A percentile compares a stretch with the other conserved stretches of the same genome.
These are phyloP conservation scores for Keithomyces neogunnii DNA, from an alignment of 2,329 filamentous ascomycete species.

Conservation along the genomic window DNA sequence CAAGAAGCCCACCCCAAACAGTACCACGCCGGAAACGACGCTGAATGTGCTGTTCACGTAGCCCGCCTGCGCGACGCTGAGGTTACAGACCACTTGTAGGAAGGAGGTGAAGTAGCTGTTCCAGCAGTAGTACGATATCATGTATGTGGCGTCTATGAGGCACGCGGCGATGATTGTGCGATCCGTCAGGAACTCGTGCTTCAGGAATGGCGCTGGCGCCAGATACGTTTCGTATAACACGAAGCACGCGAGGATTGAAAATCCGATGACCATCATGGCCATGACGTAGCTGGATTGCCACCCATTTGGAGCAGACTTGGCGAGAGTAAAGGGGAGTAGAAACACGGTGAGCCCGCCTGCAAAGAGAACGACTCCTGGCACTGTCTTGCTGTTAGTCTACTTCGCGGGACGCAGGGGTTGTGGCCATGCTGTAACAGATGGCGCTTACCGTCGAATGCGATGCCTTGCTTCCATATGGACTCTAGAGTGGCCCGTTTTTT, in stretches of 20 bases:
- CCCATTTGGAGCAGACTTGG: slow-evolving; percentile 34
- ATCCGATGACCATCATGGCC: slow-evolving; percentile 52
- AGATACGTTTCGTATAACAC: slow-evolving; percentile 50
- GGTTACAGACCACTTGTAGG: slow-evolving; percentile 32
- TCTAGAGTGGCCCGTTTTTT: too few species aligned
- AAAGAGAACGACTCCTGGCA: slow-evolving; percentile 41
- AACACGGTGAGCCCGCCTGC: slow-evolving; percentile 48
- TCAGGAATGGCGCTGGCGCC: slow-evolving; percentile 46
- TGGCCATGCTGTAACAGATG: too few species aligned
- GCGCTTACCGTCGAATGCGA: too few species aligned
- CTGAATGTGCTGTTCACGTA: slow-evolving; percentile 30
- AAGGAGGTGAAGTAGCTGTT: slow-evolving; percentile 40
- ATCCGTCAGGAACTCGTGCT: slow-evolving; percentile 36
- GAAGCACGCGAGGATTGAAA: slow-evolving; percentile 45
- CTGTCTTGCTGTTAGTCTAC: too few species aligned
- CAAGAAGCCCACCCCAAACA: not conserved
- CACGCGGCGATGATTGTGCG: slow-evolving; percentile 39
- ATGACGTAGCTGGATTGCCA: slow-evolving; percentile 48
- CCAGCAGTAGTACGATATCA: slow-evolving; percentile 29
- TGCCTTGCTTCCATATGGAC: too few species aligned
- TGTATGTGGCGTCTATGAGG: slow-evolving; percentile 26
- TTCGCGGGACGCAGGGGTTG: too few species aligned
- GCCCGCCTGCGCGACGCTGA: slow-evolving; percentile 23
- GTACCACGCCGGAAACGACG: not conserved
- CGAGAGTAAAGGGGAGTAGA: slow-evolving; percentile 56